These are phyloP conservation scores for Meripilus lineatus DNA, from an alignment of 1,284 basidiomycete species.

Conservation along the genomic window DNA sequence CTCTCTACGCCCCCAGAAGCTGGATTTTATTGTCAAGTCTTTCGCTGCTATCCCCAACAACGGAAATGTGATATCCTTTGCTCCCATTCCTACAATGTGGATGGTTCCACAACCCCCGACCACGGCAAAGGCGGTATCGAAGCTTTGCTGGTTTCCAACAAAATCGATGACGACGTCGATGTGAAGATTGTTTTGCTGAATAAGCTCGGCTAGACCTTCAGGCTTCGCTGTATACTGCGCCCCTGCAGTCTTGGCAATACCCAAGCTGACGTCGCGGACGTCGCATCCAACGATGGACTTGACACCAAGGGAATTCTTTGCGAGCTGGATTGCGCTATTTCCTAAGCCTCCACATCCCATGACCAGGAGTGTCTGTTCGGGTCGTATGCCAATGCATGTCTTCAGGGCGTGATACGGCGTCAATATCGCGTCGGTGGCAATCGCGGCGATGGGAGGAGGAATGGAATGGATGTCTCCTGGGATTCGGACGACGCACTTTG, in stretches of 20 bases:
- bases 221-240: conserved; percentile 17
- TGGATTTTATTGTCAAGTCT: conserved; percentile 12
- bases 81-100: conserved; percentile 14
- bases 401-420: conserved; percentile 21
- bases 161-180: conserved; percentile 35
- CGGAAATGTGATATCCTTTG: conserved; percentile 8
- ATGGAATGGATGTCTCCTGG: conserved; percentile 13
- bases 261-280: conserved; percentile 13
- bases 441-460: conserved; percentile 16
- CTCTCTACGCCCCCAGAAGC: conserved; percentile 15
- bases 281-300: conserved; percentile 17
- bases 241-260: conserved; percentile 13
- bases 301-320: conserved; percentile 17
- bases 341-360: conserved; percentile 22
- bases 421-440: conserved; percentile 21
- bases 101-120: conserved; percentile 15
- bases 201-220: conserved; percentile 10
- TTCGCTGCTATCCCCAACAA: conserved; percentile 12
- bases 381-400: conserved; percentile 11
- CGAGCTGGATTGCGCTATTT: conserved; percentile 18
- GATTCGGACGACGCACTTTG: conserved; percentile 15
- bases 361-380: conserved; percentile 18
- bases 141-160: conserved; percentile 18
- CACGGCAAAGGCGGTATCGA: conserved; percentile 12
- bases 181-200: conserved; percentile 29